These are phyloP conservation scores for Carex cristatella DNA, from an alignment of 176 grass and related monocot genomes.

Conservation along the genomic window DNA sequence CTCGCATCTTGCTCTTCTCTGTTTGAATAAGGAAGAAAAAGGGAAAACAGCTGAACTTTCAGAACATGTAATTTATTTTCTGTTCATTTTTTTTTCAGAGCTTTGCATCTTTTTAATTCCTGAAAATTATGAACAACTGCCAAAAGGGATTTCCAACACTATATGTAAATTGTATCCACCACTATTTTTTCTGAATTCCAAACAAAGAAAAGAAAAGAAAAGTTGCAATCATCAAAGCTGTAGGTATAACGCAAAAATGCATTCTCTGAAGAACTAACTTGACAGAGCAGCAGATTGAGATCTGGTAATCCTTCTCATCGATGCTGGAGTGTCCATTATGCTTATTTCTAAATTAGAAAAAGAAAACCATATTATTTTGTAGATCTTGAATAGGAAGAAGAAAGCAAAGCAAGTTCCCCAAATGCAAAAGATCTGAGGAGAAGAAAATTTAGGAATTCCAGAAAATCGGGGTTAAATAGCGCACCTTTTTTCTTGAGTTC, in stretches of 20 bases:
- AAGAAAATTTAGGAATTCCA: not conserved
- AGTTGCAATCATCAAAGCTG: not conserved
- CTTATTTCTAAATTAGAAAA: not conserved
- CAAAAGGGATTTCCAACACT: not conserved
- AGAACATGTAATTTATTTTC: not conserved
- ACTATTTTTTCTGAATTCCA: not conserved
- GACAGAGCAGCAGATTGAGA: slow-evolving; percentile 22
- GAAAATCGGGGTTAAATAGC: not conserved
- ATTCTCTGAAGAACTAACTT: slow-evolving; percentile 7
- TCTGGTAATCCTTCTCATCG: slow-evolving; percentile 18
- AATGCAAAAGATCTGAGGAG: not conserved
- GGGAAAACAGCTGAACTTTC: not conserved
- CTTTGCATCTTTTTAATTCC: not conserved
- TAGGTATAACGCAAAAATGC: not conserved
- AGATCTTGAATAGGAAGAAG: not conserved
- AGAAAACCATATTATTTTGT: not conserved
- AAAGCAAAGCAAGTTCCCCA: not conserved
- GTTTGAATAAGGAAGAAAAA: slow-evolving; percentile 2
- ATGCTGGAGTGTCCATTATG: slow-evolving; percentile 21
- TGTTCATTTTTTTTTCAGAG: not conserved
- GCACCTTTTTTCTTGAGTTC: not conserved
- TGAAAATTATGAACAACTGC: not conserved
- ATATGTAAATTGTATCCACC: not conserved
- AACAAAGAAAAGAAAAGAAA: not conserved
- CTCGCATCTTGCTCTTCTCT: slow-evolving; percentile 15